These are phyloP conservation scores for Cercospora sp. DNA, from an alignment of 2,329 filamentous ascomycete species.

Conservation along the genomic window DNA sequence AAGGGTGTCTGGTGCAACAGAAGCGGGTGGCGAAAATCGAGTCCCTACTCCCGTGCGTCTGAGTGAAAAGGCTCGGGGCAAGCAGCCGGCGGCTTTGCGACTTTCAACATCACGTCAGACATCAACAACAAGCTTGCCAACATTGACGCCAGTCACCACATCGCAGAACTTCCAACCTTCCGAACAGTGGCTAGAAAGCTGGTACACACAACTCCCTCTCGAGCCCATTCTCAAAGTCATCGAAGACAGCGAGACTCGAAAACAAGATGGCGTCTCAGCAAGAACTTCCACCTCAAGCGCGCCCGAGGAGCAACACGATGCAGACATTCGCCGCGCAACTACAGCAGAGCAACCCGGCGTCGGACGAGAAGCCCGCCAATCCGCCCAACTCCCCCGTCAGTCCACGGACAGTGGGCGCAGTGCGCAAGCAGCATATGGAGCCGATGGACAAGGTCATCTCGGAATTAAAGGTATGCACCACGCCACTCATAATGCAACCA, in stretches of 20 bases:
- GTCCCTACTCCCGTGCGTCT: constrained; percentile 54
- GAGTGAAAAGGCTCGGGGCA: constrained; percentile 95
- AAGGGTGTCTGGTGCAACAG: background rate
- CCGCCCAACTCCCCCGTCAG: constrained; percentile 20
- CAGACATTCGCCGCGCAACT: constrained; percentile 18
- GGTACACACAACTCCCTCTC: constrained; percentile 92
- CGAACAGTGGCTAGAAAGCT: constrained; percentile 81
- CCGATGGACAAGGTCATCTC: constrained; percentile 23
- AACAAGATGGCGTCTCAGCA: constrained; percentile 11
- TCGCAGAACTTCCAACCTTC: constrained; percentile 69
- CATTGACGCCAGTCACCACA: constrained; percentile 55
- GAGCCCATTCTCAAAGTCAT: constrained; percentile 45
- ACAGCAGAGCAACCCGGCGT: constrained; percentile 8
- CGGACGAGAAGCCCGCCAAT: constrained; percentile 21
- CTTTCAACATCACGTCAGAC: constrained; percentile 65
- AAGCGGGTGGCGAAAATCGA: background rate
- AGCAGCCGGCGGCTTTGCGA: constrained; percentile 71
- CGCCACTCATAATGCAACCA: background rate
- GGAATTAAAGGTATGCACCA: constrained; percentile 17
- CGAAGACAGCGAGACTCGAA: constrained; percentile 21
- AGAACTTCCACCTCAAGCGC: constrained; percentile 14
- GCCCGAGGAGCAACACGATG: constrained; percentile 4
- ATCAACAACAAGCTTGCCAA: constrained; percentile 71
- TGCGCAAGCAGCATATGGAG: constrained; percentile 13
- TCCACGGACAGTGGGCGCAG: constrained; percentile 8